A percentile compares a stretch with the other conserved stretches of the same genome.
phyloP scores from a whole-genome alignment of 2,329 filamentous ascomycete genomes.

The Neodidymelliopsis sp. region DNA sequence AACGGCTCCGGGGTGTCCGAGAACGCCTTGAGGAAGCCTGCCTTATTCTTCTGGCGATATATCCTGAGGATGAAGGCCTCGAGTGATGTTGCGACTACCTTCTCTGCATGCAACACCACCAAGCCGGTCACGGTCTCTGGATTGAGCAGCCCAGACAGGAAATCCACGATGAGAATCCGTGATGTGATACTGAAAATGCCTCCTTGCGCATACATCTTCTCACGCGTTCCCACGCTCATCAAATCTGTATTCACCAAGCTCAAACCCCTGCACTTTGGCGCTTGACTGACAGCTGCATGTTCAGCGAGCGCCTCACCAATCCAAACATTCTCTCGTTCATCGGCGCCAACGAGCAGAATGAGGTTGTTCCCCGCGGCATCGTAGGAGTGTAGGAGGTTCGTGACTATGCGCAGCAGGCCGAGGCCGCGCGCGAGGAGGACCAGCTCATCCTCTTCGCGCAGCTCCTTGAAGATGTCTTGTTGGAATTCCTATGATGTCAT shows the following conservation, averaged over 20 bases:
- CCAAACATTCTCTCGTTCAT: conserved; percentile 94
- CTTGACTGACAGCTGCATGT: conserved; percentile 88
- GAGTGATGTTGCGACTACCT: conserved; percentile 81
- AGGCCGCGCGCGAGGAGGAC: conserved; percentile 91
- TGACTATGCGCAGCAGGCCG: conserved; percentile 87
- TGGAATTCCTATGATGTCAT: conserved; percentile 74
- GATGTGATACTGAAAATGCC: conserved; percentile 97
- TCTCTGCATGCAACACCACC: conserved; percentile 86
- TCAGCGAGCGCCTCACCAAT: conserved; percentile 95
- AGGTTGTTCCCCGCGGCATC: conserved; percentile 95
- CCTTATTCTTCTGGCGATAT: conserved; percentile 93
- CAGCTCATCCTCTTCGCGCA: conserved; percentile 86
- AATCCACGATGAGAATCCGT: conserved; percentile 90
- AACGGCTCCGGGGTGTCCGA: conserved; percentile 94
- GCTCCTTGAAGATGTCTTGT: conserved; percentile 81
- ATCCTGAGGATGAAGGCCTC: conserved; percentile 96
- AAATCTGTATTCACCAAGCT: conserved; percentile 94
- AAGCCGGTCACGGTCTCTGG: conserved; percentile 87
- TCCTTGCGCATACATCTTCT: conserved; percentile 89
- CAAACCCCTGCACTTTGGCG: conserved; percentile 81
- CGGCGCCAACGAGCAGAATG: conserved; percentile 85
- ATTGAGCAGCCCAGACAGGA: conserved; percentile 82
- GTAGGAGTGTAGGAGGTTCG: conserved; percentile 96
- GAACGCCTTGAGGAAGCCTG: conserved; percentile 93
- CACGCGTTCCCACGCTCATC: conserved; percentile 83